Percentiles rank a stretch among this genome's conserved stretches.
Conservation (phyloP, 768 basidiomycete species). For the Lactarius deliciosus region DNA sequence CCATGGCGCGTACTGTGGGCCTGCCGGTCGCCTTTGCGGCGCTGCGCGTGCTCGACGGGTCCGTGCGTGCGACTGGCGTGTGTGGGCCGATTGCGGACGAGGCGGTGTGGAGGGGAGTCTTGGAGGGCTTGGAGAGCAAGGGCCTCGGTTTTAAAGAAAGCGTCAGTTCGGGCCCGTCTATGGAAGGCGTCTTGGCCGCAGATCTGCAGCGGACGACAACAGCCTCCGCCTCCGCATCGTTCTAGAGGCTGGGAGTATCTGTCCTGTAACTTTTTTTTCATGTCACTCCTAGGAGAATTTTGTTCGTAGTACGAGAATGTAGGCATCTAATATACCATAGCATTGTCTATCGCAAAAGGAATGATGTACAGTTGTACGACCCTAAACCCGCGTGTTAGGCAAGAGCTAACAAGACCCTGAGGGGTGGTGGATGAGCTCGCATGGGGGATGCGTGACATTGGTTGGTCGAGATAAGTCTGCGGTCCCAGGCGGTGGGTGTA, state of each 20-base stretch:
- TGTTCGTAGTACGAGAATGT: neutral
- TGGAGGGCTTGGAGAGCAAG: constrained; percentile 56
- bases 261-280: neutral
- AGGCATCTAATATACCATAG: constrained; percentile 6
- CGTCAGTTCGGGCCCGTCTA: constrained; percentile 43
- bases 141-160: constrained; percentile 44
- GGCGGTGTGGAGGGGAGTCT: constrained; percentile 60
- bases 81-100: constrained; percentile 59
- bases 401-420: neutral
- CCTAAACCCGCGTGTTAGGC: neutral
- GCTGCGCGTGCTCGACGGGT: constrained; percentile 64
- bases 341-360: neutral
- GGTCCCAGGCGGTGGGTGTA: neutral
- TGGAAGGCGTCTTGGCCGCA: constrained; percentile 35
- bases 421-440: neutral
- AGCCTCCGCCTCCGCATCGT: neutral
- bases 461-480: neutral
- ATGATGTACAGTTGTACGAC: neutral
- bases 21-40: constrained; percentile 86
- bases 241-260: neutral
- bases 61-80: constrained; percentile 54
- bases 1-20: constrained; percentile 92
- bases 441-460: neutral
- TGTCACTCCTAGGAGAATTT: neutral
- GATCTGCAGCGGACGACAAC: constrained; percentile 20